Evolutionary conservation across 2,329 filamentous ascomycete species (phyloP).

Genomic region (Colletotrichum sp.): DNA sequence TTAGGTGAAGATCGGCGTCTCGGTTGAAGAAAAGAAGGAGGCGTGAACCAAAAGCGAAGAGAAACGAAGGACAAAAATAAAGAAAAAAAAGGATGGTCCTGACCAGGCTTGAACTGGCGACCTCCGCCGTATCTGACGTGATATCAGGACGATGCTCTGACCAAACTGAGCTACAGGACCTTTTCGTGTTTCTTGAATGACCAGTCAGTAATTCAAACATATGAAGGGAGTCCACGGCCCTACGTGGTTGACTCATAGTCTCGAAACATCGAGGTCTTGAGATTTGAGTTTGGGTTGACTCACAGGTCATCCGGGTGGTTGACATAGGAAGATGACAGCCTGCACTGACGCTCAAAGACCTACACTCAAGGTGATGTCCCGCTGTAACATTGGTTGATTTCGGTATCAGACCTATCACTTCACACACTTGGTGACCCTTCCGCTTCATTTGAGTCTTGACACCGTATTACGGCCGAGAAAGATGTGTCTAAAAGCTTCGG

Average conservation of each 20-base stretch:
- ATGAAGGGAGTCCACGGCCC: rapidly evolving
- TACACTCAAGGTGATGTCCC: rapidly evolving
- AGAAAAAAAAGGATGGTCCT: neutral
- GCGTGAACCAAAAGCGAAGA: too few species aligned
- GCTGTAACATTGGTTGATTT: neutral
- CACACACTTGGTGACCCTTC: neutral
- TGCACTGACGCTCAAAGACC: neutral
- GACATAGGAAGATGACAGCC: neutral
- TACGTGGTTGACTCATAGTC: neutral
- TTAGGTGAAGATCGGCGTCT: too few species aligned
- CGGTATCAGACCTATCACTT: neutral
- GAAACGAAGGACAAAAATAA: neutral
- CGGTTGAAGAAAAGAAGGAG: too few species aligned
- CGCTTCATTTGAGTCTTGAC: neutral
- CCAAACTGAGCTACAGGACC: neutral
- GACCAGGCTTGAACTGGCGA: neutral
- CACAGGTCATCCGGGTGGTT: neutral
- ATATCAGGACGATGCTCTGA: neutral
- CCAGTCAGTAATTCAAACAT: neutral
- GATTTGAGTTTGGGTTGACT: neutral
- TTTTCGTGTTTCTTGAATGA: neutral
- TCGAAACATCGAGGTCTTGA: neutral
- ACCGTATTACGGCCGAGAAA: neutral
- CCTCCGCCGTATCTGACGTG: neutral
- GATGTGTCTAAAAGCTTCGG: neutral